Base-by-base conservation (phyloP, 495 filamentous ascomycete genomes). In the Daldinia decipiens region DNA sequence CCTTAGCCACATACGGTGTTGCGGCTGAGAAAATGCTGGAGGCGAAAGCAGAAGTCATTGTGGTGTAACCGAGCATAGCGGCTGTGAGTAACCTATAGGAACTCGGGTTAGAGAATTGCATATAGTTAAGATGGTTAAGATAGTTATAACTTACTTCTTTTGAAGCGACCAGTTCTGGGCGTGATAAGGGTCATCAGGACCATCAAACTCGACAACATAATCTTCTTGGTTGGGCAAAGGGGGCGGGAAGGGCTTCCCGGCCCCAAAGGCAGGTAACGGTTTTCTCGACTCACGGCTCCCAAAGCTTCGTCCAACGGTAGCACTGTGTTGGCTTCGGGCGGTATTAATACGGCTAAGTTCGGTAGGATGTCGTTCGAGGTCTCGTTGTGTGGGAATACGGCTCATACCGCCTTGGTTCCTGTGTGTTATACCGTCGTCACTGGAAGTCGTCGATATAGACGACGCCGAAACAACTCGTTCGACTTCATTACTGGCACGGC, bases 151-250 rank as follows among this genome's bases (percentile, higher is more conserved):
- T 57, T 78, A 91, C 90, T 96, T 96, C 80, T 91, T 93, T 66
- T 73, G 84, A 27, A 91, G 74, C 0, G 90, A 83, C 93, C 93
- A 97, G 78, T 97, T 97, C 78, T 91, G 90, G 0, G 93, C 90
- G 78, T 97, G 91, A 47, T 91, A 72, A 9, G 92, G 92, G 77
- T 97, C 93, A 69, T 92, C 85, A 1, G 86, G 88, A 0, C 93
- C 92, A 55, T 90, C 87, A 68, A 96, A 97, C 70, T 95, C 93
- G 17, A 97, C 93, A 1, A 96, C 92, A 81, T 95, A 97, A 64
- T 91, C 88, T 71, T 95, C 93, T 71, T 85, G 84, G 24, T 87
- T 87, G 5, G 92, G 92, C 43, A 96, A 76, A 0, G 79, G 82
- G 4, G 91, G 92, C 9, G 93, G 93, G 78, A 89, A 94, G 11